Evolutionary conservation across 768 basidiomycete species (phyloP).

Genomic region (Phaffia tasmanica): DNA sequence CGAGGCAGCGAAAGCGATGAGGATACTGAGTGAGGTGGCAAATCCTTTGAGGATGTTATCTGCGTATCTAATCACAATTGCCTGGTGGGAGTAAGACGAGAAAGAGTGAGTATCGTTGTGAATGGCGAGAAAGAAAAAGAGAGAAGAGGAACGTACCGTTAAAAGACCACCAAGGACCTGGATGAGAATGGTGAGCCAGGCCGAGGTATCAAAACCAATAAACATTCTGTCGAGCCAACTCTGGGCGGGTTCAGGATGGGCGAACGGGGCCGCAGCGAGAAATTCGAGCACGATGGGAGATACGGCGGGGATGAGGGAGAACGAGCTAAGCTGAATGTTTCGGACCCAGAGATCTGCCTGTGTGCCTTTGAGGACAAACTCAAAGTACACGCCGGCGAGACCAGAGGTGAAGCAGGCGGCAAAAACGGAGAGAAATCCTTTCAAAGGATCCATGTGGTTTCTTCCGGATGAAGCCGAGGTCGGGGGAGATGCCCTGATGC

Average conservation of each 20-base stretch:
- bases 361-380: constrained; percentile 52
- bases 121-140: too few relatives aligned
- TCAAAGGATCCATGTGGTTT: constrained; percentile 59
- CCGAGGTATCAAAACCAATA: constrained; percentile 76
- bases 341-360: constrained; percentile 93
- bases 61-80: constrained; percentile 86
- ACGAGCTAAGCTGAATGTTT: constrained; percentile 88
- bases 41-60: constrained; percentile 84
- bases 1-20: constrained; percentile 86
- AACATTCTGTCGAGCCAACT: constrained; percentile 45
- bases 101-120: too few relatives aligned
- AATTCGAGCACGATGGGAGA: constrained; percentile 54
- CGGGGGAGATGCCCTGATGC: constrained; percentile 33
- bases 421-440: constrained; percentile 78
- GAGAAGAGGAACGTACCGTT: constrained; percentile 39
- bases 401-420: constrained; percentile 92
- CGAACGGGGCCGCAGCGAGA: constrained; percentile 27
- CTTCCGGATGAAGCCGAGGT: not conserved
- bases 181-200: constrained; percentile 75
- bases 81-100: constrained; percentile 32
- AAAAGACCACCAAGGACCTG: constrained; percentile 87
- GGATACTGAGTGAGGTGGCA: constrained; percentile 85
- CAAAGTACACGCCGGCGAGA: constrained; percentile 93
- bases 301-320: constrained; percentile 80
- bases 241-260: constrained; percentile 19